phyloP scores from a whole-genome alignment of 495 filamentous ascomycete genomes.

The Penicillium verhagenii region DNA sequence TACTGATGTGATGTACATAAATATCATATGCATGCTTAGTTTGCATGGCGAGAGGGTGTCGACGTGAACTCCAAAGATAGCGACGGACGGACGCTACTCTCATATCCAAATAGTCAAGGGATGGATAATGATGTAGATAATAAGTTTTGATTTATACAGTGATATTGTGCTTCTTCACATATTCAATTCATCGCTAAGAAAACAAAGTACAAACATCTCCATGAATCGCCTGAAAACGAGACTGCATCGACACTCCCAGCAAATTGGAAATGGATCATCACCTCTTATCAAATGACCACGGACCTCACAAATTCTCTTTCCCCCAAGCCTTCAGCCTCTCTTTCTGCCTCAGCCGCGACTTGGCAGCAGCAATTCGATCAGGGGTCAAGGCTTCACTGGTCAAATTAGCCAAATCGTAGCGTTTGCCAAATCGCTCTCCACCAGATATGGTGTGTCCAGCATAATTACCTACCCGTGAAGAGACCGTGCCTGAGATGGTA shows the following conservation, averaged over 20 bases:
- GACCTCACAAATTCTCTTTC: conserved; percentile 27
- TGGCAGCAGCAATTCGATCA: conserved; percentile 61
- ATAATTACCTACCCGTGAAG: conserved; percentile 13
- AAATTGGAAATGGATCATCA: neutral
- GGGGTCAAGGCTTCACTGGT: conserved; percentile 50
- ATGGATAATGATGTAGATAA: neutral
- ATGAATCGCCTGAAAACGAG: neutral
- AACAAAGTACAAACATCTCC: neutral
- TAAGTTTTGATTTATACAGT: neutral
- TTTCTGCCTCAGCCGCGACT: conserved; percentile 59
- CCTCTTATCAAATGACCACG: neutral
- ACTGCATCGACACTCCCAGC: neutral
- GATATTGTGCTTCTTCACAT: neutral
- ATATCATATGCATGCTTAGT: neutral
- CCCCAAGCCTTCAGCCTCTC: conserved; percentile 30
- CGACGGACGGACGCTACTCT: no score
- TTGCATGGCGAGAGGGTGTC: neutral
- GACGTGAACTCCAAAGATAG: no score
- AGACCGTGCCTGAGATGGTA: conserved; percentile 15
- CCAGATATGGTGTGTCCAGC: conserved; percentile 25
- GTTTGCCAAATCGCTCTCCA: conserved; percentile 39
- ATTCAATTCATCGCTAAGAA: neutral
- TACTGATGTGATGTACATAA: neutral
- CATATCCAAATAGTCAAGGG: no score
- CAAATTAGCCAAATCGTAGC: conserved; percentile 30